Evolutionary conservation across 2,329 filamentous ascomycete genomes (phyloP), one percentile per base, ranked within the genome.

Genomic region (Fusarium nurragi): DNA sequence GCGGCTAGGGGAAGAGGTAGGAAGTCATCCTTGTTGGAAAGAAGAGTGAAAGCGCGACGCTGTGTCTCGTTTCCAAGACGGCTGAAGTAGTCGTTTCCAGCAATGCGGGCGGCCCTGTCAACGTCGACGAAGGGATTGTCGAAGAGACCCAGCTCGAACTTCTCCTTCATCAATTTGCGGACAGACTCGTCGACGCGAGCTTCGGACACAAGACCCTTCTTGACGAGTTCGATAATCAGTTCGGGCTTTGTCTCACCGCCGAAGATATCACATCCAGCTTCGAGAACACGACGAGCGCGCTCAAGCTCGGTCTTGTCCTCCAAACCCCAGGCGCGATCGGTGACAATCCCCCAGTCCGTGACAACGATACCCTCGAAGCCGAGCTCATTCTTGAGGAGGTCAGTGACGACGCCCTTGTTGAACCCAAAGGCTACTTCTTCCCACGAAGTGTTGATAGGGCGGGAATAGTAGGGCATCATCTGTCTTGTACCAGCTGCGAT

Each of bases 291-390:
- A 2, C 63, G 63, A 4, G 63, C 59, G 73, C 79, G 16, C 70
- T 75, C 5, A 72, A 77, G 2, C 79, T 65, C 53, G 77, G 79
- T 19, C 68, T 79, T 3, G 47, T 78, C 69, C 60, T 85, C 82
- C 1, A 80, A 76, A 2, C 83, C 83, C 82, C 83, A 86, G 4
- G 80, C 80, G 12, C 81, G 77, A 41, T 83, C 80, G 1, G 83
- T 85, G 21, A 85, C 76, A 5, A 86, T 75, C 1, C 82, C 81
- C 83, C 83, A 85, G 58, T 85, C 83, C 0, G 80, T 83, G 3
- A 80, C 75, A 0, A 85, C 77, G n/a, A 85, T 82, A 3, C 83
- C 83, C 0, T 83, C 66, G 53, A 83, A 86, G 3, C 82, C 81
- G 1, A 85, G 74, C 43, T 84, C 74, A 3, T 77, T 64, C 2